A percentile compares a stretch with the other conserved stretches of the same genome.
Conservation (phyloP, 352 stramenopile species). For the Phytophthora pinifolia region DNA sequence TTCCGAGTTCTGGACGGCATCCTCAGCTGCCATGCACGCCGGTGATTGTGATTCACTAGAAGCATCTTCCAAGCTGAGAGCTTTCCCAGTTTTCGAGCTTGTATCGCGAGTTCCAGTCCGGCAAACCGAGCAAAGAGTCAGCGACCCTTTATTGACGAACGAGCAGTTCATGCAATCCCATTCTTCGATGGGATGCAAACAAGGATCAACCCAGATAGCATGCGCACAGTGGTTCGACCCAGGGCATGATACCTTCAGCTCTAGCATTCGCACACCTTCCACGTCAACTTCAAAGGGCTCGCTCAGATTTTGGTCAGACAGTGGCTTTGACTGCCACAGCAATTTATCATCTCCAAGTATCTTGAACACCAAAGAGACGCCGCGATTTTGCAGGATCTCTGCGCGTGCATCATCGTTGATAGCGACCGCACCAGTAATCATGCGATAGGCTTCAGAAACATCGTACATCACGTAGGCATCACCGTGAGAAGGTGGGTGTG, state of each 20-base stretch:
- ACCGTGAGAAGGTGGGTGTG: slow-evolving; percentile 67
- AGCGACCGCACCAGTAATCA: slow-evolving; percentile 53
- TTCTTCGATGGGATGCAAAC: slow-evolving; percentile 63
- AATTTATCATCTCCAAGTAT: slow-evolving; percentile 67
- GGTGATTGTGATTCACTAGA: not conserved
- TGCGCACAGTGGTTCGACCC: slow-evolving; percentile 82
- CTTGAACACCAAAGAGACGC: slow-evolving; percentile 61
- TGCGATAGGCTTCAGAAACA: slow-evolving; percentile 57
- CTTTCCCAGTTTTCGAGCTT: not conserved
- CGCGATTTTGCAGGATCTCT: slow-evolving; percentile 59
- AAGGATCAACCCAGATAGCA: slow-evolving; percentile 81
- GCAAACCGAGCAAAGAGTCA: slow-evolving; percentile 55
- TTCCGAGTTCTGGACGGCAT: slow-evolving; percentile 3
- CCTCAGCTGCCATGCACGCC: not conserved
- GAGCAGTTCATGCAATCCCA: slow-evolving; percentile 68
- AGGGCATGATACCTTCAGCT: slow-evolving; percentile 64
- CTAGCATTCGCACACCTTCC: slow-evolving; percentile 67
- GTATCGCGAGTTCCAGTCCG: slow-evolving; percentile 29
- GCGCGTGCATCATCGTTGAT: slow-evolving; percentile 76
- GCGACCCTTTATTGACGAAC: slow-evolving; percentile 69
- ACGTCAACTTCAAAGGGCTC: slow-evolving; percentile 70
- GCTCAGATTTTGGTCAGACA: slow-evolving; percentile 36
- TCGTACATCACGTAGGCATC: slow-evolving; percentile 86
- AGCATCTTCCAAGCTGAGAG: not conserved
- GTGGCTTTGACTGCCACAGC: slow-evolving; percentile 76